Conservation (phyloP, 495 filamentous ascomycete genomes). For the Paragyromitra xinjiangensis region DNA sequence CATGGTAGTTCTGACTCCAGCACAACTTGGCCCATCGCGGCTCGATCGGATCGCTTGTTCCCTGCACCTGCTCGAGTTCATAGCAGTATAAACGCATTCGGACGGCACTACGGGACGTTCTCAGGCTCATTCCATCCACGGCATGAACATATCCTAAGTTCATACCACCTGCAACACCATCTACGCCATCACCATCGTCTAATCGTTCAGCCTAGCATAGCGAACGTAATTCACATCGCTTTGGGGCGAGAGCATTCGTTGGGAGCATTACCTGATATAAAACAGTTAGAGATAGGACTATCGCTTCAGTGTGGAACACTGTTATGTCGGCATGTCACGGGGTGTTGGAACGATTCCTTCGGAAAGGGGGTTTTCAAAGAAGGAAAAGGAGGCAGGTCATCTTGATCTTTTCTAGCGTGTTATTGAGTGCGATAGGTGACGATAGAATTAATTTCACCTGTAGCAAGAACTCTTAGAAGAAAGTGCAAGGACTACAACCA, state of each 20-base stretch:
- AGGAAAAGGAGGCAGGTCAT: neutral
- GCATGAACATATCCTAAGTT: neutral
- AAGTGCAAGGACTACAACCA: neutral
- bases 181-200: too few species aligned
- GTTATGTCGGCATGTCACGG: neutral
- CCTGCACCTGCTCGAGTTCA: slow-evolving; percentile 1
- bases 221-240: neutral
- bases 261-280: neutral
- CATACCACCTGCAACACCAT: neutral
- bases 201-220: neutral
- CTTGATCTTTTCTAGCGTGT: neutral
- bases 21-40: neutral
- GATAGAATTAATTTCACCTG: neutral
- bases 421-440: neutral
- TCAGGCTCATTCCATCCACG: neutral
- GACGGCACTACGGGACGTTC: neutral
- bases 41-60: neutral
- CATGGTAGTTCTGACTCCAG: neutral
- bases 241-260: neutral
- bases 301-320: neutral
- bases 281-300: neutral
- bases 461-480: neutral
- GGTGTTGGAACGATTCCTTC: too few species aligned
- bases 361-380: neutral
- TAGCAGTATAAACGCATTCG: neutral